phyloP scores from a whole-genome alignment of 495 filamentous ascomycete species.

The Penicillium cosmopolitanum region DNA sequence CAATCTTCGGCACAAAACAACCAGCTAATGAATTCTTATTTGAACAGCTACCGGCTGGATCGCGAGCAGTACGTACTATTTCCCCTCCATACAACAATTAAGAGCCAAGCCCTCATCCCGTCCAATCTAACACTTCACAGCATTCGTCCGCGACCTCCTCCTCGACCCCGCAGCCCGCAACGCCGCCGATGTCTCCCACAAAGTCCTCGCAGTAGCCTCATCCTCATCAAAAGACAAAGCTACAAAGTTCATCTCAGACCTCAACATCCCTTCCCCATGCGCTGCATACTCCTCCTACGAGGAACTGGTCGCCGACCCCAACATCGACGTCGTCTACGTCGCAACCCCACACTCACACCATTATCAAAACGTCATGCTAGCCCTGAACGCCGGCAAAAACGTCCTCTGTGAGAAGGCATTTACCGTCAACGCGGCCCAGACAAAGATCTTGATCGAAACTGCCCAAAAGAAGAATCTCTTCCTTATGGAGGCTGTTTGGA shows the following conservation, averaged over 20 bases:
- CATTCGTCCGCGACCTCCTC: slow-evolving; percentile 83
- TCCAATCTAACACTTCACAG: slow-evolving; percentile 35
- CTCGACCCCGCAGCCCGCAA: slow-evolving; percentile 71
- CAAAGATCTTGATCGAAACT: slow-evolving; percentile 71
- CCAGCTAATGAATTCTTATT: slow-evolving; percentile 20
- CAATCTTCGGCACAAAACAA: neutral
- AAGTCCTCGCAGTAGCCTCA: slow-evolving; percentile 79
- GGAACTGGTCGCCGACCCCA: slow-evolving; percentile 73
- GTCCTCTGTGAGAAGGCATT: slow-evolving; percentile 95
- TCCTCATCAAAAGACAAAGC: slow-evolving; percentile 72
- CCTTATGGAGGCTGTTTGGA: slow-evolving; percentile 98
- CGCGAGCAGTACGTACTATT: slow-evolving; percentile 60
- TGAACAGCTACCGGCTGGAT: slow-evolving; percentile 74
- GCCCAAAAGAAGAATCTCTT: slow-evolving; percentile 83
- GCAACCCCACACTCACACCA: slow-evolving; percentile 96
- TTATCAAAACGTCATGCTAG: slow-evolving; percentile 87
- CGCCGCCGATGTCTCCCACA: slow-evolving; percentile 76
- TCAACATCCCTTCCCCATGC: slow-evolving; percentile 64
- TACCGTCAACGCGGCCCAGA: slow-evolving; percentile 84
- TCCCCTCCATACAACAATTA: neutral
- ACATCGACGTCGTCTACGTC: slow-evolving; percentile 88
- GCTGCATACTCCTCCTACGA: slow-evolving; percentile 81
- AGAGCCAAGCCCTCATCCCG: no score
- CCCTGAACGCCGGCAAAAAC: slow-evolving; percentile 79
- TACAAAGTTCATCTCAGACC: slow-evolving; percentile 68